Evolutionary conservation across 2,329 filamentous ascomycete species (phyloP).

Genomic region (Macrophomina pseudophaseolina): DNA sequence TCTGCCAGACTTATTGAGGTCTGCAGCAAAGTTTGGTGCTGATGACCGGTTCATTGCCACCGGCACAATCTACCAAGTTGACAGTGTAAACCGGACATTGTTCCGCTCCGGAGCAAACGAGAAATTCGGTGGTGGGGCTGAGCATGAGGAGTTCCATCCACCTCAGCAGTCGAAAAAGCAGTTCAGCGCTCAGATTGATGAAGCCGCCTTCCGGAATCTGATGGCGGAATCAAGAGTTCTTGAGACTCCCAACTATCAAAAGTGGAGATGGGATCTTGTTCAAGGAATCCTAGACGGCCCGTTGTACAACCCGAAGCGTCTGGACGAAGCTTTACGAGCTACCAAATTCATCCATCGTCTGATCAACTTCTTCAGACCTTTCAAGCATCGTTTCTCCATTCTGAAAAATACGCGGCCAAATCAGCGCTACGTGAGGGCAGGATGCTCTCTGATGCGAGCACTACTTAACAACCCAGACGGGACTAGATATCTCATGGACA

Average conservation of each 20-base stretch:
- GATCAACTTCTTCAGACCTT: conserved; percentile 93
- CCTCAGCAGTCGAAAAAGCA: conserved; percentile 50
- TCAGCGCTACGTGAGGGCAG: conserved; percentile 89
- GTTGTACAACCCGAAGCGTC: conserved; percentile 83
- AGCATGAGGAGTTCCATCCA: conserved; percentile 36
- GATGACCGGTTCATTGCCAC: conserved; percentile 80
- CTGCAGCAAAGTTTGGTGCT: conserved; percentile 72
- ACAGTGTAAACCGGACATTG: conserved; percentile 91
- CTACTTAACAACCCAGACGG: conserved; percentile 87
- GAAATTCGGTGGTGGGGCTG: conserved; percentile 44
- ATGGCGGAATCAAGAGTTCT: conserved; percentile 83
- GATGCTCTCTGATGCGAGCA: conserved; percentile 85
- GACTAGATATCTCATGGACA: conserved; percentile 82
- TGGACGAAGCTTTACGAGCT: conserved; percentile 92
- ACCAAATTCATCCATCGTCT: conserved; percentile 96
- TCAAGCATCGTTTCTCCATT: conserved; percentile 94
- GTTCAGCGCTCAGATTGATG: conserved; percentile 64
- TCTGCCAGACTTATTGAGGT: conserved; percentile 81
- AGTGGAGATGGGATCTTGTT: conserved; percentile 98
- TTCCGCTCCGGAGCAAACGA: conserved; percentile 71
- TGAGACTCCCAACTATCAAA: conserved; percentile 85
- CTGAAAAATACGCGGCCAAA: conserved; percentile 89
- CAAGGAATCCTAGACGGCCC: conserved; percentile 91
- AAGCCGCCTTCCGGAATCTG: conserved; percentile 65
- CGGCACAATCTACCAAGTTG: conserved; percentile 95